A percentile compares a stretch with the other conserved stretches of the same genome.
These are phyloP conservation scores for Wickerhamomyces strasburgensis DNA, from an alignment of 805 yeast genomes.

Conservation along the genomic window DNA sequence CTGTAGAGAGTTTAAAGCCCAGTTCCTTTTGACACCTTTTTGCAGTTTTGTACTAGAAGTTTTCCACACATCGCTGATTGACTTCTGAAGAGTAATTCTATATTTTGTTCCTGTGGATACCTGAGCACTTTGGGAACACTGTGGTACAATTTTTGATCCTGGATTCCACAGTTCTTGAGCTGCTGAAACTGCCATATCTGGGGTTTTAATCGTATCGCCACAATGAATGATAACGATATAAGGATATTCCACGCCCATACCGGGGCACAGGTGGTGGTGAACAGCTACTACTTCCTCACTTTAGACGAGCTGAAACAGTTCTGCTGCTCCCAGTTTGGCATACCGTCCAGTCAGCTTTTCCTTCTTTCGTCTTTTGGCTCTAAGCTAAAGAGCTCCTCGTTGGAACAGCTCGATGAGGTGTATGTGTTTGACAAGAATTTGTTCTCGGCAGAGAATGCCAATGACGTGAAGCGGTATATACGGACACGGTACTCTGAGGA, in stretches of 20 bases:
- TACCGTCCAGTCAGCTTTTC: constrained; percentile 39
- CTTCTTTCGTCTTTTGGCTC: constrained; percentile 63
- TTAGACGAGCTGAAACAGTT: constrained; percentile 39
- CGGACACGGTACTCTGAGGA: constrained; percentile 4
- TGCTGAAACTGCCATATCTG: too few relatives aligned
- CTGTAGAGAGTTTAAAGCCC: too few relatives aligned
- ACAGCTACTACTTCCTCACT: constrained; percentile 34
- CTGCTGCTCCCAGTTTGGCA: constrained; percentile 36
- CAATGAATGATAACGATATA: constrained; percentile 13
- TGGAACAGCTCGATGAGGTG: constrained; percentile 47
- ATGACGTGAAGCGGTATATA: constrained; percentile 17
- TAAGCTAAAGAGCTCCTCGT: constrained; percentile 41
- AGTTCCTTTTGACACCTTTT: too few relatives aligned
- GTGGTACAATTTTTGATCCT: too few relatives aligned
- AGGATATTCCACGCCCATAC: constrained; percentile 37
- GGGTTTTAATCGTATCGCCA: not conserved
- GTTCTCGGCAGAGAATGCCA: constrained; percentile 34
- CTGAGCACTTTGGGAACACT: too few relatives aligned
- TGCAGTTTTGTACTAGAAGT: too few relatives aligned
- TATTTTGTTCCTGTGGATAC: too few relatives aligned
- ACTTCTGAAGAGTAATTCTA: too few relatives aligned
- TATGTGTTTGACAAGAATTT: constrained; percentile 60
- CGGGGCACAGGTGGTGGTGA: constrained; percentile 34
- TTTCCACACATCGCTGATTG: too few relatives aligned
- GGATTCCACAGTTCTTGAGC: too few relatives aligned